Base-by-base conservation (phyloP, 768 basidiomycete species). In the Trametes cinnabarina region DNA sequence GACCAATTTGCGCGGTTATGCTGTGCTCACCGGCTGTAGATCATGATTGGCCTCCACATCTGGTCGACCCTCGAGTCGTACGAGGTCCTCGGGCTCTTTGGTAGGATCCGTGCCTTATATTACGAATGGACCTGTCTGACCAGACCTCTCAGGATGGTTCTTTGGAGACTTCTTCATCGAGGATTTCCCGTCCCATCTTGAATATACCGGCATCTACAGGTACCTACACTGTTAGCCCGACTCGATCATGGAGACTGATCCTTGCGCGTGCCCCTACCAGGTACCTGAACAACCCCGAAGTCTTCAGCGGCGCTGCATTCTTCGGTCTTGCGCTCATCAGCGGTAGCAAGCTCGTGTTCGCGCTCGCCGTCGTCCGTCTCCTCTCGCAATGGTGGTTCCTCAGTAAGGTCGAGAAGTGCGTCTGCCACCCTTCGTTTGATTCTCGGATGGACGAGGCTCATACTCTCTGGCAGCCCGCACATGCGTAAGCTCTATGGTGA, bases 141-240 rank as follows among this genome's bases (percentile, higher is more conserved):
- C 6, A 39, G 32, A 8, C 9, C 11, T 3, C 3, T 25, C 51
- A 94, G 92, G 97, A 23, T 99, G 97, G 97, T 95, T 98, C 75
- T 99, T 97, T 65, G 94, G 94, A 22, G 93, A 96, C 73, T 96
- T 96, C 75, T 95, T 95, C 79, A 88, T 95, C 74, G 92, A 96
- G 66, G 89, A 94, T 61, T 95, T 92, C 71, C 93, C 96, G 3
- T 76, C 89, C 0, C 84, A 91, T 59, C 76, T 98, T 9, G 93
- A 95, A 58, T 98, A 98, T 70, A 95, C 94, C 51, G 97, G 97
- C 30, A 98, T 99, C 63, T 99, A 96, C 74, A 86, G 96, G 85
- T 94, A 66, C 34, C 7, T 34, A 39, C 5, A 8, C 37, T 15
- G 37, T n/a, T 15, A n/a, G 37, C 37, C 37, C 11, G 37, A 15